phyloP scores from a whole-genome alignment of 257 asterid genomes.

The Linaria vulgaris region DNA sequence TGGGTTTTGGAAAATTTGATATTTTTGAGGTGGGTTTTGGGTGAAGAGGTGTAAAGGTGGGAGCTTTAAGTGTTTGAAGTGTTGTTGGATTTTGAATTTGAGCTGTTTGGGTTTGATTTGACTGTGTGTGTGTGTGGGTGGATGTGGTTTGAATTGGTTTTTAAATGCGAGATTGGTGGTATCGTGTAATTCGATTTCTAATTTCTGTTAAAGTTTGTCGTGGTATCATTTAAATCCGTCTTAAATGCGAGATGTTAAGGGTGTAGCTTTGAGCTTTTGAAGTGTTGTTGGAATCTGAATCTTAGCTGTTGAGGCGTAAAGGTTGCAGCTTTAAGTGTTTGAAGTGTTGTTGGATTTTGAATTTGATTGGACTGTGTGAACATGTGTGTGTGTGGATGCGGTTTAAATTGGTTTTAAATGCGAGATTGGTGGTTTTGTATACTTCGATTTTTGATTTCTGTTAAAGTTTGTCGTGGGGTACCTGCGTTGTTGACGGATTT shows the following conservation, averaged over 20 bases:
- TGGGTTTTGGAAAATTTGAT: conserved; percentile 21
- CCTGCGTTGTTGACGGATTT: too few relatives aligned
- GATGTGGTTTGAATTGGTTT: conserved; percentile 17
- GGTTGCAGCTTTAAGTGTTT: conserved; percentile 28
- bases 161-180: conserved; percentile 23
- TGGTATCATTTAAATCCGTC: too few relatives aligned
- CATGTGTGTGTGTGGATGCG: neutral
- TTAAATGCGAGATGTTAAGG: too few relatives aligned
- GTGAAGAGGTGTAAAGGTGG: conserved; percentile 19
- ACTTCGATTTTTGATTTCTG: conserved; percentile 1
- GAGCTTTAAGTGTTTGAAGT: conserved; percentile 26
- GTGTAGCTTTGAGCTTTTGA: too few relatives aligned
- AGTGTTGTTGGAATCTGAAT: too few relatives aligned
- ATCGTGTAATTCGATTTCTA: neutral
- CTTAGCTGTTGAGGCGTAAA: conserved; percentile 6
- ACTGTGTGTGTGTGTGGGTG: neutral
- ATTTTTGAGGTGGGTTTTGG: neutral
- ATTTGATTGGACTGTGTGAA: conserved; percentile 23
- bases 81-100: conserved; percentile 28
- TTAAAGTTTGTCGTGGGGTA: too few relatives aligned
- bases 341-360: conserved; percentile 25
- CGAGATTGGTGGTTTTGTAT: conserved; percentile 16
- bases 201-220: too few relatives aligned
- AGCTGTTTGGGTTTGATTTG: conserved; percentile 27
- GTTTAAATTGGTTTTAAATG: conserved; percentile 20